Percentiles rank a stretch among this genome's conserved stretches.
These are phyloP conservation scores for Fusarium miscanthi DNA, from an alignment of 2,329 filamentous ascomycete genomes.

Conservation along the genomic window DNA sequence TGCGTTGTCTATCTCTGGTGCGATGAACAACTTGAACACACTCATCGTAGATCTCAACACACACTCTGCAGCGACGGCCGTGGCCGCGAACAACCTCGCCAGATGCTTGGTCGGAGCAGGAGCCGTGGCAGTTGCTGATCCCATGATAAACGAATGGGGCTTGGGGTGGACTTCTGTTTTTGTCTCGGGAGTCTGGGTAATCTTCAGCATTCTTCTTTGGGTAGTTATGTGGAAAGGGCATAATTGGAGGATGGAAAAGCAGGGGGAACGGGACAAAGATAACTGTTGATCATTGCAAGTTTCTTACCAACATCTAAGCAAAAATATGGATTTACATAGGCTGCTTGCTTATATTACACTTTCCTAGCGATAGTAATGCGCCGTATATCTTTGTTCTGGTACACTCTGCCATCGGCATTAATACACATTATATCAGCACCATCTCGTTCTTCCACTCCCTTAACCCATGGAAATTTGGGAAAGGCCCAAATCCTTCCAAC, in stretches of 20 bases:
- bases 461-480: too few species aligned
- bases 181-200: neutral
- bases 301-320: neutral
- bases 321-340: too few species aligned
- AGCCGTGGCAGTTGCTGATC: neutral
- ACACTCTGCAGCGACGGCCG: neutral
- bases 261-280: neutral
- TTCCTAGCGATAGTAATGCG: too few species aligned
- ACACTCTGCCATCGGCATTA: too few species aligned
- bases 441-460: too few species aligned
- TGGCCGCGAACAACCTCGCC: neutral
- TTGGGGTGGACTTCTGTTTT: neutral
- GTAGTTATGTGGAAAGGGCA: neutral
- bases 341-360: too few species aligned
- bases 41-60: neutral
- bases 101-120: neutral
- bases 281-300: neutral
- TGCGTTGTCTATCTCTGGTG: neutral
- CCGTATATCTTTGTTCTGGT: too few species aligned
- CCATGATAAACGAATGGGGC: neutral
- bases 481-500: too few species aligned
- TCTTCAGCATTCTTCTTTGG: neutral
- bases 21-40: neutral
- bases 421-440: accelerated
- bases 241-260: neutral